phyloP scores from a whole-genome alignment of 805 yeast genomes.

The Blastobotrys terrestris region DNA sequence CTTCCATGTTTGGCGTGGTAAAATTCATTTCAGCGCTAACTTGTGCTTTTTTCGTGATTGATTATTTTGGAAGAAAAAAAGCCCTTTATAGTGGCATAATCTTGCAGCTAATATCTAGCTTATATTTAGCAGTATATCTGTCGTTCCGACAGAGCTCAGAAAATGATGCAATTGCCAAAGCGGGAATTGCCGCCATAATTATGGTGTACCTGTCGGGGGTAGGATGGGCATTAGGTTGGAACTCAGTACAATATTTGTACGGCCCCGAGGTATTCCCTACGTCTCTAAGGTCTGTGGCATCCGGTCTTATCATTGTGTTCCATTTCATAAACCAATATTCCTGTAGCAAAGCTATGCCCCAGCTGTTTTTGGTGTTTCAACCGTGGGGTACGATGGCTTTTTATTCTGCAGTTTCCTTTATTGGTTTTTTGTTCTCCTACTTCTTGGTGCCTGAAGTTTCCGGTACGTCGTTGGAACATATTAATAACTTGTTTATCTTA shows the following conservation, averaged over 20 bases:
- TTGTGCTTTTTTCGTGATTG: slow-evolving; percentile 49
- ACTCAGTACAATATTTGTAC: slow-evolving; percentile 48
- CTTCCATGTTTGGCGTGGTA: slow-evolving; percentile 49
- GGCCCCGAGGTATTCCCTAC: slow-evolving; percentile 53
- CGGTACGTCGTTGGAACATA: slow-evolving; percentile 46
- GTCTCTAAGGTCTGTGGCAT: slow-evolving; percentile 43
- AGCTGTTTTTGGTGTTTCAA: slow-evolving; percentile 42
- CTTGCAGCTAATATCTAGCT: slow-evolving; percentile 38
- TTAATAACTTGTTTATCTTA: slow-evolving; percentile 46
- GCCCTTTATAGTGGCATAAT: slow-evolving; percentile 45
- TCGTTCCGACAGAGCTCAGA: slow-evolving; percentile 35
- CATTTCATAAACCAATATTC: slow-evolving; percentile 55
- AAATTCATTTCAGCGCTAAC: slow-evolving; percentile 45
- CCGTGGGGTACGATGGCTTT: slow-evolving; percentile 48
- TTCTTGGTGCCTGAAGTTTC: slow-evolving; percentile 46
- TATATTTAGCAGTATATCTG: slow-evolving; percentile 44
- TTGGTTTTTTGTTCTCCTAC: slow-evolving; percentile 44
- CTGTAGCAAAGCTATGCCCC: slow-evolving; percentile 49
- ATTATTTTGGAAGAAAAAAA: slow-evolving; percentile 46
- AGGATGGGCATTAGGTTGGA: slow-evolving; percentile 58
- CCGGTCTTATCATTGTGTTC: slow-evolving; percentile 47
- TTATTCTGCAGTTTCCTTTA: slow-evolving; percentile 38
- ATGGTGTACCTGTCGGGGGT: slow-evolving; percentile 45
- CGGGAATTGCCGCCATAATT: slow-evolving; percentile 46
- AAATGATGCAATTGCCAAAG: slow-evolving; percentile 32